phyloP scores from a whole-genome alignment of 2,329 filamentous ascomycete genomes.

The Ceratocystis colombiana region DNA sequence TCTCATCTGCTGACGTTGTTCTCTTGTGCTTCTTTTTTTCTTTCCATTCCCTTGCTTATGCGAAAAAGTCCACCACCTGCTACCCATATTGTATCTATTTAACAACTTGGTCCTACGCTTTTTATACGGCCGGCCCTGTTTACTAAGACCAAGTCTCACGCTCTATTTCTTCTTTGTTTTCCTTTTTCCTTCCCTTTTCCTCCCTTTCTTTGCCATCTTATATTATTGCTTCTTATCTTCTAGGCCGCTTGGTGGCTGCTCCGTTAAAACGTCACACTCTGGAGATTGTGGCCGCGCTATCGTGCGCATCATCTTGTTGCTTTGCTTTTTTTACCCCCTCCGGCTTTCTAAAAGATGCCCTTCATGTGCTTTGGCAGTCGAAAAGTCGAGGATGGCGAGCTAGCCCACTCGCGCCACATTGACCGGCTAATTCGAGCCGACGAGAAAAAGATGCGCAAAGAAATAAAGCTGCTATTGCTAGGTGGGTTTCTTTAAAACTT shows the following conservation, averaged over 20 bases:
- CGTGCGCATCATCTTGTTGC: not conserved
- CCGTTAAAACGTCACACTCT: not conserved
- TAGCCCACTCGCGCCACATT: constrained; percentile 60
- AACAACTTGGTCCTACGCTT: not conserved
- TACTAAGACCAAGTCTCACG: not conserved
- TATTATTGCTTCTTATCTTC: constrained; percentile 2
- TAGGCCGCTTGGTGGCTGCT: not conserved
- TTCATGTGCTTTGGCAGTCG: constrained; percentile 56
- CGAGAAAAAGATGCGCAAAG: constrained; percentile 73
- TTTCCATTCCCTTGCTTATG: not conserved
- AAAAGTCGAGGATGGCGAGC: constrained; percentile 42
- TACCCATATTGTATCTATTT: not conserved
- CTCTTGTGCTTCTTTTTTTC: constrained; percentile 9
- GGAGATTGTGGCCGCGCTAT: not conserved
- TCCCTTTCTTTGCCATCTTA: not conserved
- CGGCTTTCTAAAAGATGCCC: constrained; percentile 19
- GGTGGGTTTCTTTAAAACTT: constrained; percentile 43
- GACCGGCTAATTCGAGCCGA: constrained; percentile 78
- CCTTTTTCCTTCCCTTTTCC: not conserved
- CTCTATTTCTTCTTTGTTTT: not conserved
- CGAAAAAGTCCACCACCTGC: not conserved
- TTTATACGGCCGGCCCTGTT: not conserved
- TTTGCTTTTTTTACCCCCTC: not conserved
- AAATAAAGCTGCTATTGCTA: constrained; percentile 87
- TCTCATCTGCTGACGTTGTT: not conserved